Conservation (phyloP, 2,329 filamentous ascomycete species). For the Pleurostoma richardsiae region DNA sequence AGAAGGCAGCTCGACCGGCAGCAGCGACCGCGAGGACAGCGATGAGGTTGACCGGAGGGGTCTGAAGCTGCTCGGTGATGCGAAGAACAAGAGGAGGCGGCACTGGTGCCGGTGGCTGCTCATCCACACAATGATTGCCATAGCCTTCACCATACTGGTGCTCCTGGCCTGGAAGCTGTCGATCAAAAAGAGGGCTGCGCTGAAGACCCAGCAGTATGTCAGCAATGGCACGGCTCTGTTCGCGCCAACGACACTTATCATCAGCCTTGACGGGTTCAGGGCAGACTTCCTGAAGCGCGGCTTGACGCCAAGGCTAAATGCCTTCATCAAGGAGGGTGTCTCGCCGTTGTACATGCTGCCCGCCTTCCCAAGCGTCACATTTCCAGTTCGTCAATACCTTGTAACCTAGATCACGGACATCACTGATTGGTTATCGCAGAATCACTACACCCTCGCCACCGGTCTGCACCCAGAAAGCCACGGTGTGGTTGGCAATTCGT, state of each 20-base stretch:
- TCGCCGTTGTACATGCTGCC: constrained; percentile 91
- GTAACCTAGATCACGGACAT: background rate
- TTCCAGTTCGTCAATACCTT: constrained; percentile 46
- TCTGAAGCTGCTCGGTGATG: constrained; percentile 41
- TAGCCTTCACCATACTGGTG: constrained; percentile 51
- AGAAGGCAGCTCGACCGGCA: constrained; percentile 60
- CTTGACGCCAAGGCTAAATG: constrained; percentile 75
- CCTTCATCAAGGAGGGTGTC: constrained; percentile 75
- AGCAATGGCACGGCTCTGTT: constrained; percentile 89
- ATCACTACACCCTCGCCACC: constrained; percentile 91
- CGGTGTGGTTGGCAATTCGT: constrained; percentile 88
- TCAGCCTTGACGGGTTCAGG: constrained; percentile 93
- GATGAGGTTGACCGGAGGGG: constrained; percentile 50
- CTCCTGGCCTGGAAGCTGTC: constrained; percentile 57
- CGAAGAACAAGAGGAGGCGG: constrained; percentile 42
- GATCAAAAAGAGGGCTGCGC: constrained; percentile 30
- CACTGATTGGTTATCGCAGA: constrained; percentile 23
- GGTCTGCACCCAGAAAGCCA: constrained; percentile 90
- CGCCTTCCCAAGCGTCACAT: constrained; percentile 93
- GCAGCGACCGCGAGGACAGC: constrained; percentile 57
- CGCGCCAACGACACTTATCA: constrained; percentile 84
- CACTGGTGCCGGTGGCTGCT: constrained; percentile 50
- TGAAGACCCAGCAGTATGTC: constrained; percentile 28
- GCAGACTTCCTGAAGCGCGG: constrained; percentile 85
- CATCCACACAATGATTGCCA: constrained; percentile 44